Evolutionary conservation across 345 rosid genomes (phyloP).

Genomic region (Balakata baccata): DNA sequence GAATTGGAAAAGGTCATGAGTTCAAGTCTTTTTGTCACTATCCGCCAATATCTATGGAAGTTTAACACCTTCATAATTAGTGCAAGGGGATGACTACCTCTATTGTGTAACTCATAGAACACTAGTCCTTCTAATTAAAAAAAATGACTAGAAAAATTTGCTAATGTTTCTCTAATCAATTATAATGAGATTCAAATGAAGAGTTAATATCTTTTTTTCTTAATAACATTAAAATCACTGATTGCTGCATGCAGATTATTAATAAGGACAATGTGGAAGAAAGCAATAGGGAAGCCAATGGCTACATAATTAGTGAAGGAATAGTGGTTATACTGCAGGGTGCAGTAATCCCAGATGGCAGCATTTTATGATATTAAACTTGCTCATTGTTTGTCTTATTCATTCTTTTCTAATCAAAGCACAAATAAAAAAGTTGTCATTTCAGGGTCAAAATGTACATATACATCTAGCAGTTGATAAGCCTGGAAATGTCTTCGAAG

Average conservation of each 20-base stretch:
- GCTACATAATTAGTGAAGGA: constrained; percentile 67
- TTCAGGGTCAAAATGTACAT: neutral
- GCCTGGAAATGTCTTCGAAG: no score
- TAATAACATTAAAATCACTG: neutral
- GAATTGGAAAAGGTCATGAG: no score
- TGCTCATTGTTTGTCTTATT: neutral
- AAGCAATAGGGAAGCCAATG: constrained; percentile 53
- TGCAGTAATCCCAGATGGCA: constrained; percentile 52
- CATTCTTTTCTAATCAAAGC: constrained; percentile 22
- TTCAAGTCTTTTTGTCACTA: no score
- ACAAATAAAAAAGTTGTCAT: neutral
- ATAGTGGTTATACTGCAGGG: constrained; percentile 56
- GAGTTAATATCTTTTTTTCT: no score
- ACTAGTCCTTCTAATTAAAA: no score
- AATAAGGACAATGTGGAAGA: constrained; percentile 67
- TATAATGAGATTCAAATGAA: no score
- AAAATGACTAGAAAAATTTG: no score
- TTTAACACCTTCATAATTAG: no score
- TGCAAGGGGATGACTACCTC: no score
- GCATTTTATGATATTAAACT: constrained; percentile 38
- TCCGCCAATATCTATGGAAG: no score
- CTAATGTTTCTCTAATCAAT: no score
- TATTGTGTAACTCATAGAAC: no score
- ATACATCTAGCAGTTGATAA: neutral
- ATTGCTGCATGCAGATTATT: constrained; percentile 45